Evolutionary conservation across 805 yeast species (phyloP).

Genomic region (Candida adriatica): DNA sequence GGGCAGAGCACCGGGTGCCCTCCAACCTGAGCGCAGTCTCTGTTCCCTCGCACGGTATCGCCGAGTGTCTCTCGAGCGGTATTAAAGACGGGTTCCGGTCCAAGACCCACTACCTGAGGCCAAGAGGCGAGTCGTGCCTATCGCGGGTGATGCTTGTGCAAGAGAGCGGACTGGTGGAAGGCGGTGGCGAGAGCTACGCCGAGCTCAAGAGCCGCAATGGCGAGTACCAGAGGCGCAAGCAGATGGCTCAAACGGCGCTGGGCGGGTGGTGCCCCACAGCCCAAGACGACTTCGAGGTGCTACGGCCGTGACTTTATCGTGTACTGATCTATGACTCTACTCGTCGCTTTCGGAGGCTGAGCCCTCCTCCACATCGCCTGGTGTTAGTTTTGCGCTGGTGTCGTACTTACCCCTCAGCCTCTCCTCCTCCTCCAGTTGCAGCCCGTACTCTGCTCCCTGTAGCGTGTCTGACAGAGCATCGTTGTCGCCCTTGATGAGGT

Average conservation of each 20-base stretch:
- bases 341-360: slow-evolving; percentile 20
- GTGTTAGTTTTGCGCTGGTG: too few relatives aligned
- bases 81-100: slow-evolving; percentile 50
- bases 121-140: slow-evolving; percentile 35
- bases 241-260: slow-evolving; percentile 24
- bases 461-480: slow-evolving; percentile 54
- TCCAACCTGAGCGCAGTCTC: slow-evolving; percentile 24
- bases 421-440: slow-evolving; percentile 29
- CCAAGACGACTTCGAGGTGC: slow-evolving; percentile 34
- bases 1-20: slow-evolving; percentile 9
- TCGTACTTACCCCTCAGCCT: slow-evolving; percentile 28
- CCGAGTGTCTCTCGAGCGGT: slow-evolving; percentile 43
- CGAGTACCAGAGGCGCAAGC: slow-evolving; percentile 27
- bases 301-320: background rate
- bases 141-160: slow-evolving; percentile 26
- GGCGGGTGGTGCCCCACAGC: slow-evolving; percentile 42
- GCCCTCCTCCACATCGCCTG: slow-evolving; percentile 24
- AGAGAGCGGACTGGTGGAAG: too few relatives aligned
- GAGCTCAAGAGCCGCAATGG: slow-evolving; percentile 25
- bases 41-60: slow-evolving; percentile 14
- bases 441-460: slow-evolving; percentile 81
- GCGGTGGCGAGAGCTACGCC: slow-evolving; percentile 23
- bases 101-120: slow-evolving; percentile 37
- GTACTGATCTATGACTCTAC: too few relatives aligned
- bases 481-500: slow-evolving; percentile 50